Conservation (phyloP, 805 yeast species). For the Barnettozyma sp. region DNA sequence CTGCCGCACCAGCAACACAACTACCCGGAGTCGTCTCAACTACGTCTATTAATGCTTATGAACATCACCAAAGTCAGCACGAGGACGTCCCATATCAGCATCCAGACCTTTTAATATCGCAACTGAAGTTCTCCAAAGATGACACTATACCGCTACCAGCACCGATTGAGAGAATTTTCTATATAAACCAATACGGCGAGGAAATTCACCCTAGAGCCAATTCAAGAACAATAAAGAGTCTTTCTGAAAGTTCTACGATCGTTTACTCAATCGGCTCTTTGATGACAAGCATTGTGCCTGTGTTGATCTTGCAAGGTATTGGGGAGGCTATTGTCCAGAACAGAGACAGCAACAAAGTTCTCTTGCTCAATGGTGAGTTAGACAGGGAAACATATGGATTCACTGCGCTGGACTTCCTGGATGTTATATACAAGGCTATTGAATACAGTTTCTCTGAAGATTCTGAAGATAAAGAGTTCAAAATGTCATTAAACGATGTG, state of each 20-base stretch:
- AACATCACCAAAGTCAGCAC: slow-evolving; percentile 13
- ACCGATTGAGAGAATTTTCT: slow-evolving; percentile 66
- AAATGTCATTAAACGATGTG: slow-evolving; percentile 34
- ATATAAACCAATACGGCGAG: slow-evolving; percentile 82
- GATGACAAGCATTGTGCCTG: slow-evolving; percentile 82
- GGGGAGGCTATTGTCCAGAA: slow-evolving; percentile 48
- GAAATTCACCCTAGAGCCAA: slow-evolving; percentile 76
- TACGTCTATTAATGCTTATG: slow-evolving; percentile 15
- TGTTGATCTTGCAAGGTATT: slow-evolving; percentile 64
- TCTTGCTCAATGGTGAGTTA: slow-evolving; percentile 63
- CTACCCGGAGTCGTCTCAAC: slow-evolving; percentile 13
- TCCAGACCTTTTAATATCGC: slow-evolving; percentile 70
- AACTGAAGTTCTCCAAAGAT: slow-evolving; percentile 62
- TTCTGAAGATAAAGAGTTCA: slow-evolving; percentile 8
- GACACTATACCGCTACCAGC: slow-evolving; percentile 58
- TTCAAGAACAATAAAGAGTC: slow-evolving; percentile 45
- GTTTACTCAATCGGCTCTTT: slow-evolving; percentile 82
- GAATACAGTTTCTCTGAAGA: slow-evolving; percentile 47
- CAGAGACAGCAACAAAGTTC: slow-evolving; percentile 38
- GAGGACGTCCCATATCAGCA: slow-evolving; percentile 69
- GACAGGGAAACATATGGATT: slow-evolving; percentile 79
- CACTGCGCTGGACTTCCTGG: slow-evolving; percentile 52
- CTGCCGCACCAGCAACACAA: slow-evolving; percentile 1
- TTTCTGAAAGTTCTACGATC: slow-evolving; percentile 46
- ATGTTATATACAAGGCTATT: slow-evolving; percentile 49